These are phyloP conservation scores for Umbilicus rupestris DNA, from an alignment of 164 flowering plant species.

Conservation along the genomic window DNA sequence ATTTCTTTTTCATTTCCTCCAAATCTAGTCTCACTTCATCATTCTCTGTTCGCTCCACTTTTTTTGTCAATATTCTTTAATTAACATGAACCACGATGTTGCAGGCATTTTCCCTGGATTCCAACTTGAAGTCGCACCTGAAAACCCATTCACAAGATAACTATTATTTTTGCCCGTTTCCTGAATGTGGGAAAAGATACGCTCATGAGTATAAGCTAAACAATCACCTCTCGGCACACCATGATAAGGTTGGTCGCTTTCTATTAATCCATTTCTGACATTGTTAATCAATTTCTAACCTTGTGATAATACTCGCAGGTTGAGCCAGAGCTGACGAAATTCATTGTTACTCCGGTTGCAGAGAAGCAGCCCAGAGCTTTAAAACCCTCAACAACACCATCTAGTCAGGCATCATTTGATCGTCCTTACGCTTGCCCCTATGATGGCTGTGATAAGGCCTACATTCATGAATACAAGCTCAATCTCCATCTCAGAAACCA, in stretches of 20 bases:
- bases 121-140: conserved; percentile 96
- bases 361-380: conserved; percentile 48
- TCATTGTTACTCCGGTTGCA: conserved; percentile 41
- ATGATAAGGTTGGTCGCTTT: conserved; percentile 66
- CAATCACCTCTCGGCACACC: conserved; percentile 74
- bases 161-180: conserved; percentile 82
- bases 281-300: too few relatives aligned
- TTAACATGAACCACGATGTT: not conserved
- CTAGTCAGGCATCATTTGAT: conserved; percentile 66
- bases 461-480: conserved; percentile 94
- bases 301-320: conserved; percentile 24
- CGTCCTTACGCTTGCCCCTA: conserved; percentile 92
- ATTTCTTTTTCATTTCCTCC: too few relatives aligned
- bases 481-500: conserved; percentile 85
- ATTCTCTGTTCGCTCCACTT: too few relatives aligned
- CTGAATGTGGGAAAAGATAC: conserved; percentile 95
- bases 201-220: conserved; percentile 97
- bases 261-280: not conserved
- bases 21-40: too few relatives aligned
- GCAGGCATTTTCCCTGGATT: conserved; percentile 97
- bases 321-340: conserved; percentile 27
- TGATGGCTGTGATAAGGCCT: conserved; percentile 83
- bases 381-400: too few relatives aligned
- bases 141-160: conserved; percentile 95
- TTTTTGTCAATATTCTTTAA: not conserved